These are phyloP conservation scores for Kazachstania sp. DNA, from an alignment of 1,139 yeast species.

Conservation along the genomic window DNA sequence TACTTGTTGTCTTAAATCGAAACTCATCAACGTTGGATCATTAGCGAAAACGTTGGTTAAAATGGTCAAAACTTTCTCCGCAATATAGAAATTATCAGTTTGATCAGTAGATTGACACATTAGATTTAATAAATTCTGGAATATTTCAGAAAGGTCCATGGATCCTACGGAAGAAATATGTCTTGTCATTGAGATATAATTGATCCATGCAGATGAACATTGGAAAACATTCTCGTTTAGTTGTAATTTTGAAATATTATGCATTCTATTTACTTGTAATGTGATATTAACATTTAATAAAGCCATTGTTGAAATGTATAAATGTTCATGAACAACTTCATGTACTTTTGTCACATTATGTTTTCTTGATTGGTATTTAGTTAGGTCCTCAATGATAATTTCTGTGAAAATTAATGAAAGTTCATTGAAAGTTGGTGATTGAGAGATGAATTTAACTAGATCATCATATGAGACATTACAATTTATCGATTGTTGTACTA, in stretches of 20 bases:
- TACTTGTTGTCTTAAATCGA: slow-evolving; percentile 28
- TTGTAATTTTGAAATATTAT: slow-evolving; percentile 3
- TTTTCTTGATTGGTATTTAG: slow-evolving; percentile 25
- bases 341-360: slow-evolving; percentile 22
- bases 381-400: slow-evolving; percentile 48
- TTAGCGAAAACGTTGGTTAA: slow-evolving; percentile 30
- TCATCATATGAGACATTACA: slow-evolving; percentile 19
- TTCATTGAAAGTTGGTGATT: slow-evolving; percentile 18
- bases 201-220: slow-evolving; percentile 36
- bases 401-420: slow-evolving; percentile 37
- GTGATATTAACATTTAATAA: slow-evolving; percentile 24
- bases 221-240: slow-evolving; percentile 24
- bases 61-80: slow-evolving; percentile 22
- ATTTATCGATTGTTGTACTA: slow-evolving; percentile 13
- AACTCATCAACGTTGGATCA: slow-evolving; percentile 30
- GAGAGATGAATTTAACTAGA: slow-evolving; percentile 22
- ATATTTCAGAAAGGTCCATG: slow-evolving; percentile 32
- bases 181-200: slow-evolving; percentile 37
- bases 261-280: slow-evolving; percentile 2
- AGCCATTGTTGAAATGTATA: slow-evolving; percentile 29
- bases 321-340: slow-evolving; percentile 24
- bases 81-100: slow-evolving; percentile 19
- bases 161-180: slow-evolving; percentile 33
- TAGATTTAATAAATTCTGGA: slow-evolving; percentile 27
- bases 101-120: slow-evolving; percentile 24